Conservation (phyloP, 116 monocot genomes). For the Papilionanthe hybrid region DNA sequence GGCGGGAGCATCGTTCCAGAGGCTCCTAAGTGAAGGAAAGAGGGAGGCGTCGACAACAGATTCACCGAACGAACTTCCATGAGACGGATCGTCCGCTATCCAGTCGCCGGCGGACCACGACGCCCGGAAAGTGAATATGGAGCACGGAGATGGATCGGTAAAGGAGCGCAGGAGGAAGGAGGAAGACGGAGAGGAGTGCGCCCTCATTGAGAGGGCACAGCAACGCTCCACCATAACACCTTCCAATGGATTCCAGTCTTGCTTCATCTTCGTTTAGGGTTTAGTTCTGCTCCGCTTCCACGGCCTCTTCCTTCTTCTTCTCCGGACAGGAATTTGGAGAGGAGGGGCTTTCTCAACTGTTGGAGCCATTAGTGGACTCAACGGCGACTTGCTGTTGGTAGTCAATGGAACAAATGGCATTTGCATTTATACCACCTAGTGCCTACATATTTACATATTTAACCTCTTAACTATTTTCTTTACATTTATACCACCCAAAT, state of each 20-base stretch:
- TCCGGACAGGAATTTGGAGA: too few relatives aligned
- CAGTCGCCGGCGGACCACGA: conserved; percentile 43
- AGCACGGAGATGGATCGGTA: conserved; percentile 14
- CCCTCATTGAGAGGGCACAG: conserved; percentile 18
- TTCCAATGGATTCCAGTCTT: background rate
- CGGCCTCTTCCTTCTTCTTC: too few relatives aligned
- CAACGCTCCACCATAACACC: conserved; percentile 13
- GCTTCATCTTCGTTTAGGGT: background rate
- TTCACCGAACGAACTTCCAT: conserved; percentile 26
- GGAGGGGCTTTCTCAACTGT: too few relatives aligned
- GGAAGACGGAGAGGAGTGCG: conserved; percentile 13
- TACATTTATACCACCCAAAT: too few relatives aligned
- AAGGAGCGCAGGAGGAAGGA: conserved; percentile 16
- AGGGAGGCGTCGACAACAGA: conserved; percentile 26
- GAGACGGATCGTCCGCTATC: background rate
- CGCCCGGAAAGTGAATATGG: conserved; percentile 35
- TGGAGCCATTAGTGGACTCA: too few relatives aligned
- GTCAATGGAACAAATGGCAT: too few relatives aligned
- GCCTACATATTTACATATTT: too few relatives aligned
- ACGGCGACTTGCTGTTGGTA: too few relatives aligned
- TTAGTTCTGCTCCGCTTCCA: too few relatives aligned
- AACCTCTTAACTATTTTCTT: too few relatives aligned
- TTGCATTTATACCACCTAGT: too few relatives aligned
- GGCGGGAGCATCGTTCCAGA: conserved; percentile 21
- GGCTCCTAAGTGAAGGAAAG: conserved; percentile 47